Evolutionary conservation across 805 yeast genomes (phyloP), one percentile per base, ranked within the genome.

Genomic region (Suhomyces sp.): DNA sequence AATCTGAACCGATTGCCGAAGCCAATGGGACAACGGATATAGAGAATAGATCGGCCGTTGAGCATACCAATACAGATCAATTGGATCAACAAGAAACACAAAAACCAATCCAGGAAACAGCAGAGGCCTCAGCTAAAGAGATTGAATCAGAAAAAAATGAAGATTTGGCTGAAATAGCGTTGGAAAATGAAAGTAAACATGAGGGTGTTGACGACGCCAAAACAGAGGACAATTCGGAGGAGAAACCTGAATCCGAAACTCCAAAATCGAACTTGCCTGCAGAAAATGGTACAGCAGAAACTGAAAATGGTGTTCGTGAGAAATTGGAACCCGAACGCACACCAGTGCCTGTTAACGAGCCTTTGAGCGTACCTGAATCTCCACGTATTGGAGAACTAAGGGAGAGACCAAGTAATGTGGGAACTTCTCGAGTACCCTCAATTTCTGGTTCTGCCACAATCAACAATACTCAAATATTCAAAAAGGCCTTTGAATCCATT

Each of bases 401-500:
- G 13, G 46, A 24, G 13, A 19, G 23, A 17, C 24, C 42, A 42
- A 19, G 26, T 8, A 42, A 22, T 5, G 23, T 5, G 3, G 26
- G 45, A 41, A 19, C 45, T 10, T 41, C 46, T 6, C 42, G 46
- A n/a, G 44, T 23, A 4, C 50, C 58, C 6, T 48, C 46, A 19
- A 47, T 47, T 22, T 50, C 52, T 22, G 44, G 22, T 13, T 36
- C 35, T 12, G 65, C 60, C 26, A 56, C 55, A 17, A 58, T 64
- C 31, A 66, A 67, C 52, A 64, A 68, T 54, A 47, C 59, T 31
- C 58, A 60, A 42, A 56, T 61, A 9, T 62, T 87, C 59, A 81
- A 78, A 57, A 77, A 78, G 50, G 82, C 90, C 2, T 78, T 88
- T 57, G 84, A 84, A 54, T 60, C 72, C 13, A 83, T 88, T 57